These are phyloP conservation scores for Gymnopilus dilepis DNA, from an alignment of 768 basidiomycete species.

Conservation along the genomic window DNA sequence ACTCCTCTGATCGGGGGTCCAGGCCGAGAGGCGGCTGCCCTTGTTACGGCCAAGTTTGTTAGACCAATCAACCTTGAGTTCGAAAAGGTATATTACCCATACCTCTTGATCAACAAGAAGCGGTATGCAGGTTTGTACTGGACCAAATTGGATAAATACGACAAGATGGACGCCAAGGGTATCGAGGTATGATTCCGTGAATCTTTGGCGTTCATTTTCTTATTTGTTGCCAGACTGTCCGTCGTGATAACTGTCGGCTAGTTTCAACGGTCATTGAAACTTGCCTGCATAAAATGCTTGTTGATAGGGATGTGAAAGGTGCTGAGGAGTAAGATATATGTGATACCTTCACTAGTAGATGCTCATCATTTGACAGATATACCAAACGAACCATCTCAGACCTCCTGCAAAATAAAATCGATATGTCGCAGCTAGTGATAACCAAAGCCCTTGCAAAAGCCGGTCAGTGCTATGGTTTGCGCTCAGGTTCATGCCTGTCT, in stretches of 20 bases:
- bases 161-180: conserved; percentile 99
- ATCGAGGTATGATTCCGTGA: conserved; percentile 74
- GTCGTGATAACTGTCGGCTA: conserved; percentile 97
- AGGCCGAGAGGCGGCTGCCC: conserved; percentile 93
- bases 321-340: conserved; percentile 82
- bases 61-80: conserved; percentile 99
- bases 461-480: conserved; percentile 46
- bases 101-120: conserved; percentile 97
- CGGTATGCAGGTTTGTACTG: conserved; percentile 98
- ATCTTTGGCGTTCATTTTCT: neutral
- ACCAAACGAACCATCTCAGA: conserved; percentile 94
- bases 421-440: conserved; percentile 99
- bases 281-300: conserved; percentile 96
- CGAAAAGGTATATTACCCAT: conserved; percentile 99
- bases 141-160: conserved; percentile 94
- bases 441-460: conserved; percentile 95
- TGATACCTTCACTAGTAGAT: neutral
- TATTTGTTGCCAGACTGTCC: conserved; percentile 73
- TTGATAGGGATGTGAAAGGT: conserved; percentile 91
- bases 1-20: conserved; percentile 2
- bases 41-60: conserved; percentile 90
- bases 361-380: conserved; percentile 58
- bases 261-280: conserved; percentile 99
- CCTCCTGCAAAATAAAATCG: conserved; percentile 93
- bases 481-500: neutral